Conservation (phyloP, 2,329 filamentous ascomycete genomes). For the Aplosporella prunicola region DNA sequence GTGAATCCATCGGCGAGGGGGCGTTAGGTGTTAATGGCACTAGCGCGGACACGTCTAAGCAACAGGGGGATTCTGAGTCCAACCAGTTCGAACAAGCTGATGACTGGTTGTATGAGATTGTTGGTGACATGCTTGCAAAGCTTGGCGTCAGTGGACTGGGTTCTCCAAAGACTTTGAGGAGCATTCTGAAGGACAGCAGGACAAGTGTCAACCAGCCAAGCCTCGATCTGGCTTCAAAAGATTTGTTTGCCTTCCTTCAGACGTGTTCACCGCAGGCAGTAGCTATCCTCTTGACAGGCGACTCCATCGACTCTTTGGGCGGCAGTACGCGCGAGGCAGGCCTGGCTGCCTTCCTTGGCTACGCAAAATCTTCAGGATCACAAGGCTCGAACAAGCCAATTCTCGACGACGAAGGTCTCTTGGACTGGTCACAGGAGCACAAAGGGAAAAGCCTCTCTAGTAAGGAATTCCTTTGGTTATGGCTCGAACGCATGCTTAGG, state of each 20-base stretch:
- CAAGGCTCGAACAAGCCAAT: constrained; percentile 30
- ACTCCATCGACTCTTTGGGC: constrained; percentile 40
- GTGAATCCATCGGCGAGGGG: constrained; percentile 46
- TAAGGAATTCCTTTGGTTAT: constrained; percentile 45
- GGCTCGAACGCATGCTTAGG: constrained; percentile 43
- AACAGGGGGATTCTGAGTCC: constrained; percentile 44
- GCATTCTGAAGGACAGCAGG: constrained; percentile 15
- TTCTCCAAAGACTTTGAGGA: constrained; percentile 30
- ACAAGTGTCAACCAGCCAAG: neutral
- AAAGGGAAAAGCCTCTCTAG: constrained; percentile 40
- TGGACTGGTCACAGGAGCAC: constrained; percentile 33
- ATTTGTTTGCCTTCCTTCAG: constrained; percentile 32
- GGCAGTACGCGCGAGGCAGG: constrained; percentile 42
- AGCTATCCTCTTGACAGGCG: constrained; percentile 38
- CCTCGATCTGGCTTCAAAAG: constrained; percentile 29
- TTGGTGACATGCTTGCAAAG: constrained; percentile 43
- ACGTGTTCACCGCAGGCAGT: constrained; percentile 33
- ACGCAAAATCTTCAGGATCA: constrained; percentile 39
- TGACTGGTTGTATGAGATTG: constrained; percentile 46
- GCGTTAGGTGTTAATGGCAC: constrained; percentile 37
- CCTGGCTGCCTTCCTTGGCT: constrained; percentile 47
- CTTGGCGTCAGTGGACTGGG: constrained; percentile 40
- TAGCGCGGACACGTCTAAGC: constrained; percentile 43
- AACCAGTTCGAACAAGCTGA: constrained; percentile 46
- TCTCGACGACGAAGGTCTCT: constrained; percentile 32